A percentile compares a stretch with the other conserved stretches of the same genome.
Evolutionary conservation across 257 asterid genomes (phyloP).

Genomic region (Solanum etuberosum): DNA sequence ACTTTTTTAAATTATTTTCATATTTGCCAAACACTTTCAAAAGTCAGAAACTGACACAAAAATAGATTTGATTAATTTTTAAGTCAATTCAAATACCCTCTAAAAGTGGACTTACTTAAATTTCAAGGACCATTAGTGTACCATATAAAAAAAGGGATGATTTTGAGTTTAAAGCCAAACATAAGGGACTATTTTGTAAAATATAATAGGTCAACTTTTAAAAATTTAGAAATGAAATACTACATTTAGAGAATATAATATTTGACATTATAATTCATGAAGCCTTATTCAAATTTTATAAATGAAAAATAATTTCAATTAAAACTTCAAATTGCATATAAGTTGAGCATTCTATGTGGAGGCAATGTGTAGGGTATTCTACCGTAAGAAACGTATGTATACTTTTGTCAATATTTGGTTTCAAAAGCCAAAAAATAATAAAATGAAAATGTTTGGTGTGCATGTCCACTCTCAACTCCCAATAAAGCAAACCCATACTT

Average conservation of each 20-base stretch:
- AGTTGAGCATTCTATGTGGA: not conserved
- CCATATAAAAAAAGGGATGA: not conserved
- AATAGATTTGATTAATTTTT: too few relatives aligned
- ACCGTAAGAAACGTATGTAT: not conserved
- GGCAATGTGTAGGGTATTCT: not conserved
- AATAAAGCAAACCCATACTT: not conserved
- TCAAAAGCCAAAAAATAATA: not conserved
- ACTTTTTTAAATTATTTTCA: too few relatives aligned
- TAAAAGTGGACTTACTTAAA: not conserved
- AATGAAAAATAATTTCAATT: too few relatives aligned
- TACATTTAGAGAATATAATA: not conserved
- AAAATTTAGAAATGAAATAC: not conserved
- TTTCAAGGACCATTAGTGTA: not conserved
- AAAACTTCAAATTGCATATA: not conserved
- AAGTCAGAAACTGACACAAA: too few relatives aligned
- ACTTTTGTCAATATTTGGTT: not conserved
- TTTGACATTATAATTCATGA: too few relatives aligned
- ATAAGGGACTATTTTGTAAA: not conserved
- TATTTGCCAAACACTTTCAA: too few relatives aligned
- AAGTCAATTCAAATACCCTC: not conserved
- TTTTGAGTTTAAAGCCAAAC: not conserved
- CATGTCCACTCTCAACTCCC: not conserved
- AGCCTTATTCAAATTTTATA: too few relatives aligned
- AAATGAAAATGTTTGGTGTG: not conserved
- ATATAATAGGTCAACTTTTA: not conserved